These are phyloP conservation scores for Pestalotiopsis sp. DNA, from an alignment of 2,329 filamentous ascomycete genomes.

Conservation along the genomic window DNA sequence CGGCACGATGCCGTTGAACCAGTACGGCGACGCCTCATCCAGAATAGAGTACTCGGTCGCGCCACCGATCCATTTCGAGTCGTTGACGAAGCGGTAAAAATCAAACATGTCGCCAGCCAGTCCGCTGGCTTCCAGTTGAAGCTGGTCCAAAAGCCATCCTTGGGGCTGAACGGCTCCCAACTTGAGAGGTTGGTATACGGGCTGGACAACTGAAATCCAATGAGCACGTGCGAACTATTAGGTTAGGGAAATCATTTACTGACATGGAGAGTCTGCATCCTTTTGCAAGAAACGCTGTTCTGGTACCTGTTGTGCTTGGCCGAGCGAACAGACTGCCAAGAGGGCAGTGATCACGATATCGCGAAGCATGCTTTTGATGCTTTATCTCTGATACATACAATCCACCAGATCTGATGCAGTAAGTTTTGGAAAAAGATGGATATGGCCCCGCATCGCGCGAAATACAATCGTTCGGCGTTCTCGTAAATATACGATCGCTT, in stretches of 20 bases:
- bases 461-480: neutral
- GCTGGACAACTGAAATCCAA: conserved; percentile 27
- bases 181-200: conserved; percentile 27
- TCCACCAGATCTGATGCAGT: neutral
- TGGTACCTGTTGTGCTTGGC: neutral
- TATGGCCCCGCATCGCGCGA: too few relatives aligned
- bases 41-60: conserved; percentile 53
- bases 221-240: neutral
- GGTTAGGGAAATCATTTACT: neutral
- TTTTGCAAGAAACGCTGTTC: neutral
- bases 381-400: neutral
- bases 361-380: neutral
- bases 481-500: neutral
- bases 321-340: neutral
- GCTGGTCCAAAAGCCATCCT: conserved; percentile 32
- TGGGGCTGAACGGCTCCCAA: conserved; percentile 31
- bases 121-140: conserved; percentile 27
- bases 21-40: conserved; percentile 60
- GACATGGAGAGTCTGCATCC: neutral
- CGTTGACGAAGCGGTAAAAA: conserved; percentile 57
- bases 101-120: conserved; percentile 42
- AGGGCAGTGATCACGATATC: neutral
- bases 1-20: conserved; percentile 61
- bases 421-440: too few relatives aligned
- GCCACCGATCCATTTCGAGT: conserved; percentile 56